Conservation (phyloP, 192 early-diverging fungal genomes). For the Backusella mclennaniae region DNA sequence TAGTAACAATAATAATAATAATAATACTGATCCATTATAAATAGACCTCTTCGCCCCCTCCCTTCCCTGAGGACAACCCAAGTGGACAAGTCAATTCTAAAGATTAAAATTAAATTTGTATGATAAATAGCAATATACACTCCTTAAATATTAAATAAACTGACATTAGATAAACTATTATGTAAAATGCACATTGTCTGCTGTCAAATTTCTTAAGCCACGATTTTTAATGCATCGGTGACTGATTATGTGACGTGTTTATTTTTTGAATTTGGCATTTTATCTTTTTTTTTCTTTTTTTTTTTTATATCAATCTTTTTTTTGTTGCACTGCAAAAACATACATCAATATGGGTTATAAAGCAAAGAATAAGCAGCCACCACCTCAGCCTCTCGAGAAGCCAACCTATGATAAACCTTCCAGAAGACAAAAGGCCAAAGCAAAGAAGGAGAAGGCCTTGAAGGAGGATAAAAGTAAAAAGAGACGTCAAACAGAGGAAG, state of each 20-base stretch:
- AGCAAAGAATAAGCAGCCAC: conserved; percentile 36
- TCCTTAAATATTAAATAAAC: conserved; percentile 1
- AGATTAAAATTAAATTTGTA: not conserved
- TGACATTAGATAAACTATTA: not conserved
- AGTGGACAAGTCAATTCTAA: not conserved
- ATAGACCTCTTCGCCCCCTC: conserved; percentile 16
- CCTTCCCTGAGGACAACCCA: conserved; percentile 19
- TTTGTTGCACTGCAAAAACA: not conserved
- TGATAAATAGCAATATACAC: not conserved
- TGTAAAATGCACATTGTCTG: not conserved
- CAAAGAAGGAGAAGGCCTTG: not conserved
- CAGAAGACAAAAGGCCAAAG: conserved; percentile 8
- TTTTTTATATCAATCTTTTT: not conserved
- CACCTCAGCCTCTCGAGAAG: conserved; percentile 32
- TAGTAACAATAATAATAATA: not conserved
- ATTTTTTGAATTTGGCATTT: not conserved
- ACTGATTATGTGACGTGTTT: not conserved
- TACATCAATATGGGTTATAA: conserved; percentile 30
- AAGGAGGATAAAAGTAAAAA: not conserved
- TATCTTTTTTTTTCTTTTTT: not conserved
- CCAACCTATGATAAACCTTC: not conserved
- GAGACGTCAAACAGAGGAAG: conserved; percentile 9
- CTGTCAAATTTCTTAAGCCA: not conserved
- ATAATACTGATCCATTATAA: not conserved
- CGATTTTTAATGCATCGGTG: not conserved